phyloP scores from a whole-genome alignment of 257 asterid species.

The Craterostigma plantagineum region DNA sequence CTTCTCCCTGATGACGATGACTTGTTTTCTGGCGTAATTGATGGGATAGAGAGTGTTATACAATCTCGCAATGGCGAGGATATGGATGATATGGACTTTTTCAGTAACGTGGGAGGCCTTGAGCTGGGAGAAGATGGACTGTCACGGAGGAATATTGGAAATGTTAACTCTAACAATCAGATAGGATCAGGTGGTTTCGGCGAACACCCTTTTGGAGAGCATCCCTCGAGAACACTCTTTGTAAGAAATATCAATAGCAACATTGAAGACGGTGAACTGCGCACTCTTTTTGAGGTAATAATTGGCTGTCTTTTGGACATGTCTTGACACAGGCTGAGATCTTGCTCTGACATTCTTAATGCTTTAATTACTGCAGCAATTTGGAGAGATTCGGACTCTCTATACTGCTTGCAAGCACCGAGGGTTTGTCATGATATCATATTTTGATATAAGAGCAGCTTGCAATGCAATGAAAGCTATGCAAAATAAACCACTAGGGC shows the following conservation, averaged over 20 bases:
- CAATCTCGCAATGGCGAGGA: conserved; percentile 38
- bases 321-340: conserved; percentile 5
- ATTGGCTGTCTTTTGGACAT: conserved; percentile 6
- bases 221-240: conserved; percentile 66
- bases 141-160: conserved; percentile 24
- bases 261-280: conserved; percentile 54
- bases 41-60: conserved; percentile 41
- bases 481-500: conserved; percentile 53
- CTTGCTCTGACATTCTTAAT: conserved; percentile 9
- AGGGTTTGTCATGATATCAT: conserved; percentile 82
- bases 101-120: conserved; percentile 86
- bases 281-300: conserved; percentile 56
- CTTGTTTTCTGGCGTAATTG: conserved; percentile 80
- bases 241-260: conserved; percentile 60
- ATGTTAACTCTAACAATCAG: too few species aligned
- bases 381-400: conserved; percentile 66
- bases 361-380: conserved; percentile 44
- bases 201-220: conserved; percentile 79
- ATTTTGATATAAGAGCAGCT: conserved; percentile 84
- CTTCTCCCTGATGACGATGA: conserved; percentile 99
- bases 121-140: conserved; percentile 88
- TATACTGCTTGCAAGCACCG: conserved; percentile 80
- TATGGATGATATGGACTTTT: conserved; percentile 63
- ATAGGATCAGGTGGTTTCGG: too few species aligned
- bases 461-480: conserved; percentile 78